Conservation (phyloP, 176 grass and related monocot species). For the Ananas comosus region DNA sequence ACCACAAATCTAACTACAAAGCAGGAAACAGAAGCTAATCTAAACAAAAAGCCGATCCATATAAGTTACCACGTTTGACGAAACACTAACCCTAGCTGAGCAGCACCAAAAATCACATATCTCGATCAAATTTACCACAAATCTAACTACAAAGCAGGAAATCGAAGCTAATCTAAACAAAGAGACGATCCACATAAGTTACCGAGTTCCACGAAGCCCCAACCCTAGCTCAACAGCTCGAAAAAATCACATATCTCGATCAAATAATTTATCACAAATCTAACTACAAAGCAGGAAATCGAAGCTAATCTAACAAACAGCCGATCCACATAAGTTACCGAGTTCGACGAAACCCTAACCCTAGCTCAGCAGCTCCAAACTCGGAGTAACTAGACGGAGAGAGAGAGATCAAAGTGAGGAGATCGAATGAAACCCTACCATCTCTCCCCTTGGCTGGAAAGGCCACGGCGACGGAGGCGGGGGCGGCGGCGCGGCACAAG, state of each 20-base stretch:
- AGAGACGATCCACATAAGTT: no score
- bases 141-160: no score
- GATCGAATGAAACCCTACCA: background rate
- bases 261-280: no score
- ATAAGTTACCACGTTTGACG: background rate
- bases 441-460: constrained; percentile 7
- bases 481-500: constrained; percentile 20
- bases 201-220: background rate
- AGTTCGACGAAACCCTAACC: background rate
- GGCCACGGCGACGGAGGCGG: constrained; percentile 1
- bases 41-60: no score
- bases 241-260: no score
- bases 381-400: background rate
- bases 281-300: no score
- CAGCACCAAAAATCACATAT: background rate
- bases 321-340: no score
- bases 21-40: no score
- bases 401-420: background rate
- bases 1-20: no score
- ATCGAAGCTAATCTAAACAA: no score
- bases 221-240: background rate
- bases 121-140: no score
- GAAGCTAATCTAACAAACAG: no score
- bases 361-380: background rate
- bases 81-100: background rate